Evolutionary conservation across 768 basidiomycete genomes (phyloP), one percentile per base, ranked within the genome.

Genomic region (Mycena latifolia): DNA sequence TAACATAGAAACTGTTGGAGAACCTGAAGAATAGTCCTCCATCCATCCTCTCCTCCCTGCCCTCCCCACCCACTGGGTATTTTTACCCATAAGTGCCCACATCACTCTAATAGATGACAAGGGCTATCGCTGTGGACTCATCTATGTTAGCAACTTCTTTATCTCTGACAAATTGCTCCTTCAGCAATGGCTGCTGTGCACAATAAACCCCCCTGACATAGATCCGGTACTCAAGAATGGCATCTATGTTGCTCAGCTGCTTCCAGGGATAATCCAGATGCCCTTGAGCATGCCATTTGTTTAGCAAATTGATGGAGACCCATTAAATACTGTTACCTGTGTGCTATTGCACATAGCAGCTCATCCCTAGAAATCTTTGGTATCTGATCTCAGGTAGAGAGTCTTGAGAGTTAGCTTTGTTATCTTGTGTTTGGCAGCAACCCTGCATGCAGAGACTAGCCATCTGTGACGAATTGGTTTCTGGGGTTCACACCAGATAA

Each of bases 171-270:
- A 51, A 18, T 31, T 31, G 25, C 50, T 29, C 2, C 20, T 51
- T 5, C 24, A 25, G 17, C 50, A 51, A 20, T 25, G 50, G 17
- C 50, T 51, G 20, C 24, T 51, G 20, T 51, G 50, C 27, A 51
- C 27, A 28, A 51, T 51, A 51, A 51, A 51, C 12, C 50, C 50
- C 50, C 50, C 50, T 3, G 17, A 29, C 18, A 51, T 51, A 28
- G 50, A 51, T 27, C 27, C 50, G 3, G 27, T 29, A 51, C 27
- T 51, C 5, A 20, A 31, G 29, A 25, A 18, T 25, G 11, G 27
- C 8, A 18, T 5, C 25, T 51, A 51, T n/a, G 29, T 31, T 29
- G 50, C 50, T 5, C 29, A 31, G 25, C 50, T 25, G 17, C 50
- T 51, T 8, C 50, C 50, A 8, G 50, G 50, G 6, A 51, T 51